Conservation (phyloP, 441 rosid genomes). For the Pelargonium myrrhifolium region DNA sequence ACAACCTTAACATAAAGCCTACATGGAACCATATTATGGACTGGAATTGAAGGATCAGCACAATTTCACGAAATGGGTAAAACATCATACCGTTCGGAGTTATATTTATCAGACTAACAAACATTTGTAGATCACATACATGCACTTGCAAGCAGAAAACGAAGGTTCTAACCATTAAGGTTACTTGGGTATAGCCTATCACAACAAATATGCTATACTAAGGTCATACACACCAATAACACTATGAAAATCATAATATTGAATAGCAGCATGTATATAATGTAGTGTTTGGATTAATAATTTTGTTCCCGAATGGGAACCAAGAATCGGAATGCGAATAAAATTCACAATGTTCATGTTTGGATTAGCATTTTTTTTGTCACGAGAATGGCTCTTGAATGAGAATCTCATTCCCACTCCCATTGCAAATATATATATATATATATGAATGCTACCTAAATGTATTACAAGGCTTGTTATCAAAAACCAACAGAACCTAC, state of each 20-base stretch:
- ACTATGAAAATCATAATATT: background rate
- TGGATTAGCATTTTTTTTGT: too few relatives aligned
- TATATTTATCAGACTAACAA: background rate
- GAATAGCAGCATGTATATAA: too few relatives aligned
- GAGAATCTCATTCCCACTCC: too few relatives aligned
- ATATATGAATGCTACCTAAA: too few relatives aligned
- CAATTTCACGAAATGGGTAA: background rate
- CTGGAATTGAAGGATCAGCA: background rate
- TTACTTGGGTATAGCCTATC: background rate
- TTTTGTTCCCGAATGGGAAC: too few relatives aligned
- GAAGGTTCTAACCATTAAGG: too few relatives aligned
- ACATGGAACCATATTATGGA: background rate
- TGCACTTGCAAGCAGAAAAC: too few relatives aligned
- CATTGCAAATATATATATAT: too few relatives aligned
- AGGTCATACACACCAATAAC: background rate
- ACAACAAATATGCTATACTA: background rate
- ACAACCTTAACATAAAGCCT: background rate
- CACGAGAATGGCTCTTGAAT: too few relatives aligned
- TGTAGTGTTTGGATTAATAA: too few relatives aligned
- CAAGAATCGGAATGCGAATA: too few relatives aligned
- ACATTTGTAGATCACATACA: background rate
- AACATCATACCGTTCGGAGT: background rate
- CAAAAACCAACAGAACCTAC: background rate
- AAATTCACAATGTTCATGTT: too few relatives aligned
- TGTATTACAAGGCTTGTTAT: background rate